phyloP scores from a whole-genome alignment of 345 rosid genomes.

The Turritis glabra region DNA sequence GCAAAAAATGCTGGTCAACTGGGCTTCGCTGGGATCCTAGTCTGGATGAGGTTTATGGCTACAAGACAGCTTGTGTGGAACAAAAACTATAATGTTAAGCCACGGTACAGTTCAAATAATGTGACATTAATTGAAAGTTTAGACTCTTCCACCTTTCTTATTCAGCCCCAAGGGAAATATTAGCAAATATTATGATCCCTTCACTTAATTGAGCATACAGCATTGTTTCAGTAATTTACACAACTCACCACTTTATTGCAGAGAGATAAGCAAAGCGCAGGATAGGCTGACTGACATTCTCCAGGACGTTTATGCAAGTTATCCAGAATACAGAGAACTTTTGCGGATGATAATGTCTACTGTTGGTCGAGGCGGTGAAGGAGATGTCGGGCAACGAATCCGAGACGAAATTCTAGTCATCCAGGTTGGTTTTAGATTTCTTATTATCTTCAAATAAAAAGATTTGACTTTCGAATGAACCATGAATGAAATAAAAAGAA shows the following conservation, averaged over 20 bases:
- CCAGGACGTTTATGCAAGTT: constrained; percentile 56
- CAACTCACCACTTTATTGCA: constrained; percentile 41
- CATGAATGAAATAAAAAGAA: not conserved
- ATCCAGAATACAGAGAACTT: constrained; percentile 73
- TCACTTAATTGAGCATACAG: constrained; percentile 1
- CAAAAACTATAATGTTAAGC: constrained; percentile 98
- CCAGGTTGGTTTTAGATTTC: constrained; percentile 60
- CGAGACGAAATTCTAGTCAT: constrained; percentile 96
- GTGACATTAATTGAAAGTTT: constrained; percentile 20
- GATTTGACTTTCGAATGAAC: constrained; percentile 10
- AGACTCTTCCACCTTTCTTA: not conserved
- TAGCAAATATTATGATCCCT: constrained; percentile 1
- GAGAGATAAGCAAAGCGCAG: constrained; percentile 97
- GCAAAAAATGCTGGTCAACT: constrained; percentile 74
- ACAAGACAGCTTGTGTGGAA: constrained; percentile 99
- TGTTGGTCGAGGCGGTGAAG: constrained; percentile 99
- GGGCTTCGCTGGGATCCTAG: constrained; percentile 90
- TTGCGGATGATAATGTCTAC: constrained; percentile 88
- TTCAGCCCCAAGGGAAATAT: not conserved
- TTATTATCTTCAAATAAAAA: not conserved
- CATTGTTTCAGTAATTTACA: constrained; percentile 4
- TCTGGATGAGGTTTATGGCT: constrained; percentile 99
- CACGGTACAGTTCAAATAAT: constrained; percentile 60
- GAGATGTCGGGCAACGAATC: constrained; percentile 99
- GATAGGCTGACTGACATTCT: constrained; percentile 88